Percentiles rank a stretch among this genome's conserved stretches.
Evolutionary conservation across 2,329 filamentous ascomycete genomes (phyloP).

Genomic region (Lecanicillium sp.): DNA sequence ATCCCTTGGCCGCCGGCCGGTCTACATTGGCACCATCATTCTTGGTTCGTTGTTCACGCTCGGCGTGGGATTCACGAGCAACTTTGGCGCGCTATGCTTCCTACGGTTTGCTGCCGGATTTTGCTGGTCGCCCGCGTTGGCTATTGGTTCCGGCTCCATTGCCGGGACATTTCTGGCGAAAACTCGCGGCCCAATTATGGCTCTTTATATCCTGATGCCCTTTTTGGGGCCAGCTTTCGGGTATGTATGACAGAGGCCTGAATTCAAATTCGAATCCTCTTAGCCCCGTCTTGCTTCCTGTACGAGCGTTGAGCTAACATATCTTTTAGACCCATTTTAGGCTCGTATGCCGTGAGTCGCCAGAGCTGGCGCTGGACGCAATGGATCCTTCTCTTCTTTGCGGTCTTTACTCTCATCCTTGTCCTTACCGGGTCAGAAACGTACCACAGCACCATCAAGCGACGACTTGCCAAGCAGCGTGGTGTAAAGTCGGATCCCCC

Average conservation of each 20-base stretch:
- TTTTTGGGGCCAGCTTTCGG: slow-evolving; percentile 46
- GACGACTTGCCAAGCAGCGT: slow-evolving; percentile 27
- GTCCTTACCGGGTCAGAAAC: slow-evolving; percentile 43
- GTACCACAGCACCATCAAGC: slow-evolving; percentile 43
- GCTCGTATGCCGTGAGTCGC: slow-evolving; percentile 36
- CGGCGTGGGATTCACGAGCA: slow-evolving; percentile 43
- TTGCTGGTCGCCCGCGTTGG: slow-evolving; percentile 38
- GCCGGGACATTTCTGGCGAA: slow-evolving; percentile 38
- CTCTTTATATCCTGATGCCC: slow-evolving; percentile 40
- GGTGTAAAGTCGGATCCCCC: slow-evolving; percentile 18
- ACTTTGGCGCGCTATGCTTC: slow-evolving; percentile 42
- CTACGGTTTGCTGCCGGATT: slow-evolving; percentile 51
- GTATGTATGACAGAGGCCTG: slow-evolving; percentile 28
- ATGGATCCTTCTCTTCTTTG: slow-evolving; percentile 41
- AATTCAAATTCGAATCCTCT: too few relatives aligned
- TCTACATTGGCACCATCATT: slow-evolving; percentile 40
- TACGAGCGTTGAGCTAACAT: neutral
- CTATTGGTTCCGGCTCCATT: slow-evolving; percentile 41
- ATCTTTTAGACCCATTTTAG: slow-evolving; percentile 34
- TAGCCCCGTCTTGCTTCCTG: neutral
- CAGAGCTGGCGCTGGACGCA: slow-evolving; percentile 48
- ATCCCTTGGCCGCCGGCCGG: slow-evolving; percentile 43
- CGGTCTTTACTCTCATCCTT: slow-evolving; percentile 25
- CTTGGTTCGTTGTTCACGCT: slow-evolving; percentile 48
- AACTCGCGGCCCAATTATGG: slow-evolving; percentile 33